Base-by-base conservation (phyloP, 2,329 filamentous ascomycete species). In the Exophiala alcalophila region DNA sequence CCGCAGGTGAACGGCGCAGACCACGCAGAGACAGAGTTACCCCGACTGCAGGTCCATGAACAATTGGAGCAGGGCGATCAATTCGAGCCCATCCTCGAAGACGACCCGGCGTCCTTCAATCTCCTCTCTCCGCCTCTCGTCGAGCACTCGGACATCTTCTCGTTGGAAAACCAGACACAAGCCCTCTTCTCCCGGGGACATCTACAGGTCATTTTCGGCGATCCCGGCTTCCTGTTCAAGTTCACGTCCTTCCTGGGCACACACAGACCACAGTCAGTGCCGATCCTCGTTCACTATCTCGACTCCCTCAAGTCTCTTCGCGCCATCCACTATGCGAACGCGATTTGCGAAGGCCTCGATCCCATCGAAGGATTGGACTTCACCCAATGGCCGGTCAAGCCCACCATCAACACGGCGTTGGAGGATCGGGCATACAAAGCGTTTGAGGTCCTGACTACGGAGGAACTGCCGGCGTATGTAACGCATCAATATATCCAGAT, bases 391-490 rank as follows among this genome's bases (percentile, higher is more conserved):
- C 61, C 65, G 2, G 69, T 77, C 1, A 67, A 69, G 9, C 63
- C 68, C 2, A 83, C 80, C 0, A 60, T 69, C 5, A 86, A 85
- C 53, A 62, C 65, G 2, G 67, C 73, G 0, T 65, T 89, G 12
- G 71, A 83, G 54, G 73, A 77, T 40, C 83, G 81, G 55, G 79
- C 81, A 0, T 66, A 73, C n/a, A 68, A 76, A 46, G 81, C 83
- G 1, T 84, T 89, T 43, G 72, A 81, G 23, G 66, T 73, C 0
- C 65, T 89, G 9, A 79, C 80, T 1, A 69, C 73, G 21, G 80
- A 88, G 28, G 84, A 87, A 44, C 63, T 89, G 2, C 83, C 84
- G 1, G 83, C 83, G 0, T 89, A 81, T 57, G 76, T 89, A 45
- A 81, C 83, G 0, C 76, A 84, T 48, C 72, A 74, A 0, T 88